phyloP scores from a whole-genome alignment of 306 rosid species.

The Fagus sylvatica region DNA sequence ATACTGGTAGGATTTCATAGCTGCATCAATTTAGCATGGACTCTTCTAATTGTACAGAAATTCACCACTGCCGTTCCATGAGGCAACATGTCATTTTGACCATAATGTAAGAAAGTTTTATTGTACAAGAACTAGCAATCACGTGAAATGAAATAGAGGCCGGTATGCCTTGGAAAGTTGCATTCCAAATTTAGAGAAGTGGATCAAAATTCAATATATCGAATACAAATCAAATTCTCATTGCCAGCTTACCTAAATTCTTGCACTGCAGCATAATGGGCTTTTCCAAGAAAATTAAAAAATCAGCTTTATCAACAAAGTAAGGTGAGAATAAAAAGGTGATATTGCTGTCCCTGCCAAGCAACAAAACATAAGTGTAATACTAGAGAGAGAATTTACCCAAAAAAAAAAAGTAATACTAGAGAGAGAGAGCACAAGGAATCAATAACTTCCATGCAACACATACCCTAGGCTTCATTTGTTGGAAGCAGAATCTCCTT shows the following conservation, averaged over 20 bases:
- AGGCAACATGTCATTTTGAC: not conserved
- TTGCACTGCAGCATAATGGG: not conserved
- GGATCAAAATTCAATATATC: not conserved
- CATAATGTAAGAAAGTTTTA: not conserved
- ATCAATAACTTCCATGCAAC: not conserved
- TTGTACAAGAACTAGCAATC: not conserved
- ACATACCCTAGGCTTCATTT: not conserved
- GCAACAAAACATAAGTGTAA: too few relatives aligned
- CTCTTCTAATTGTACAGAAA: not conserved
- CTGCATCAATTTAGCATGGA: not conserved
- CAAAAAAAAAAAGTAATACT: too few relatives aligned
- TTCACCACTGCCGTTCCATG: not conserved
- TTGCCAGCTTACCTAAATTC: not conserved
- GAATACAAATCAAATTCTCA: not conserved
- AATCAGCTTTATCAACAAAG: too few relatives aligned
- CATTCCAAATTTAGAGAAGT: not conserved
- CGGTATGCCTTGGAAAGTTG: not conserved
- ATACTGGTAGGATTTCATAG: not conserved
- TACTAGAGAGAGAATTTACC: not conserved
- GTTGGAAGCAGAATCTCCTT: not conserved
- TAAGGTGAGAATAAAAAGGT: not conserved
- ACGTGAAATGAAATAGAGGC: not conserved
- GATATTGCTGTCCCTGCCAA: too few relatives aligned
- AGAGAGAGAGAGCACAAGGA: not conserved
- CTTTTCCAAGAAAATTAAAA: too few relatives aligned